A percentile compares a stretch with the other conserved stretches of the same genome.
Conservation (phyloP, 768 basidiomycete genomes). For the Amanita molliuscula region DNA sequence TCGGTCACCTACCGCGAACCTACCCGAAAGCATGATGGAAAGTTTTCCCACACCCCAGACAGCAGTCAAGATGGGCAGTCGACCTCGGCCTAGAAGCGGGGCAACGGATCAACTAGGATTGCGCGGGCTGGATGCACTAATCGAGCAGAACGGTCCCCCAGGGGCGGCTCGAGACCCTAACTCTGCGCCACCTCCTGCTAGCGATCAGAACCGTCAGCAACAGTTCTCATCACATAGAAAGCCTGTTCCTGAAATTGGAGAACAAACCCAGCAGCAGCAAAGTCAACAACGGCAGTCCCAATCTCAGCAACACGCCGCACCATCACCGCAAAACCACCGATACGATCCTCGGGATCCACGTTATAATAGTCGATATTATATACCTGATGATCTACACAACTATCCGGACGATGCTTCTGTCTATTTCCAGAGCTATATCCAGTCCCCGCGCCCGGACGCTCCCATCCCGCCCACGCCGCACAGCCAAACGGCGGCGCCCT, state of each 20-base stretch:
- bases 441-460: conserved; percentile 56
- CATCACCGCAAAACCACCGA: conserved; percentile 5
- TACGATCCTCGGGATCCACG: conserved; percentile 12
- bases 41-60: conserved; percentile 12
- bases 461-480: conserved; percentile 77
- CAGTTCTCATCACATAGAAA: conserved; percentile 14
- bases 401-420: conserved; percentile 50
- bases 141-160: conserved; percentile 26
- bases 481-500: conserved; percentile 62
- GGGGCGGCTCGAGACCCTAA: conserved; percentile 13
- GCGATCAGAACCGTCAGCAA: conserved; percentile 10
- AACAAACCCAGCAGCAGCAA: conserved; percentile 11
- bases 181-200: conserved; percentile 15
- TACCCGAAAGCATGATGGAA: conserved; percentile 17
- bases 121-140: conserved; percentile 47
- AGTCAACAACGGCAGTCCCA: conserved; percentile 7
- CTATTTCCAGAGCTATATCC: conserved; percentile 50
- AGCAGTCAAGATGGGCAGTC: conserved; percentile 16
- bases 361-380: conserved; percentile 24
- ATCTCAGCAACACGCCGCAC: conserved; percentile 2
- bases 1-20: conserved; percentile 51
- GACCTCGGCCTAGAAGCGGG: conserved; percentile 45
- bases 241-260: conserved; percentile 9
- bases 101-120: conserved; percentile 54
- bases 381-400: conserved; percentile 45